Evolutionary conservation across 2,329 filamentous ascomycete species (phyloP), one percentile per base, ranked within the genome.

Genomic region (Emergomyces pasteurianus): DNA sequence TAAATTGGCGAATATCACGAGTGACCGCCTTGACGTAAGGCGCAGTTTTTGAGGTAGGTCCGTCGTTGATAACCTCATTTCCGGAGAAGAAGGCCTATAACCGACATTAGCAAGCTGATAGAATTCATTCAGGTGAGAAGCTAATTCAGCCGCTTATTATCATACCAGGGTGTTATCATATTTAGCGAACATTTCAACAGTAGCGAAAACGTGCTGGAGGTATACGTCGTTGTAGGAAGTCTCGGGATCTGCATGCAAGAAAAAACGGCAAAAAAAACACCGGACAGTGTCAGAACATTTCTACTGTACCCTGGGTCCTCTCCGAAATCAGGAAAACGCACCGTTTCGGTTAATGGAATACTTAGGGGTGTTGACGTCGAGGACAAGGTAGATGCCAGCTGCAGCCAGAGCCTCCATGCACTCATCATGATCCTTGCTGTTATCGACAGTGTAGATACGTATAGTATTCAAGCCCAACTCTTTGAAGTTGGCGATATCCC

Each of bases 371-470:
- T 95, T 95, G 80, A 94, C 88, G 70, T 96, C 91, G 58, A 95
- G 81, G 43, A 95, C 89, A 59, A 95, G 83, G 80, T 96, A 96
- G 80, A 96, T 96, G 69, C 89, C 89, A 64, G 90, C 91, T 69
- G 88, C 88, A 58, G 85, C 86, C 63, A 96, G 81, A 53, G 83
- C 80, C 63, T 81, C 79, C 92, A 96, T 96, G 80, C 92, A 96
- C 64, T 85, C 82, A 69, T 92, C 86, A 77, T 96, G 92, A 74
- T 87, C 77, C 67, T 80, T 78, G 58, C 86, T 86, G 82, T 96
- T 96, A 80, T 96, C 92, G 67, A 95, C 86, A 18, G 88, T 90
- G 82, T 96, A 96, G 64, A 96, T 88, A 75, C 92, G 91, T 71
- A 96, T 81, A 31, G 90, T 91, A 81, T 96, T 96, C 77, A 96